Conservation (phyloP, 805 yeast genomes). For the Candida argentea region DNA sequence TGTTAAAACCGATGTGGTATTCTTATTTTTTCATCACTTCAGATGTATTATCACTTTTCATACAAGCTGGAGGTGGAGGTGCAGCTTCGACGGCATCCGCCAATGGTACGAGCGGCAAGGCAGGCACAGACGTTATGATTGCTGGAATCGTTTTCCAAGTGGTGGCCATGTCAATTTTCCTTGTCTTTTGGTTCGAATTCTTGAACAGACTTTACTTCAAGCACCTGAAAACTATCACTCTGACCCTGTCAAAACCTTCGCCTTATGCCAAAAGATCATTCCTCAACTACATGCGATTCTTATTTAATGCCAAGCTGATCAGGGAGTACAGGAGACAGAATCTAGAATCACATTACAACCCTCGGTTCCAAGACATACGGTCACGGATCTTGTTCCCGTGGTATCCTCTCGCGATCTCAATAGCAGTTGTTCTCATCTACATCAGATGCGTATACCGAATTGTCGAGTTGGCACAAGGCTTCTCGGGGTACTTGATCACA, state of each 20-base stretch:
- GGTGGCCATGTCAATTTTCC: slow-evolving; percentile 26
- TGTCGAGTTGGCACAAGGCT: slow-evolving; percentile 30
- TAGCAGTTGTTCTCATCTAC: slow-evolving; percentile 22
- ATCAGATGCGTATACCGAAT: slow-evolving; percentile 27
- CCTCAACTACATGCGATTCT: slow-evolving; percentile 18
- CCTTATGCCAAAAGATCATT: slow-evolving; percentile 12
- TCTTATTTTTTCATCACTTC: slow-evolving; percentile 29
- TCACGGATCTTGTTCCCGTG: slow-evolving; percentile 16
- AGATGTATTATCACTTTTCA: slow-evolving; percentile 26
- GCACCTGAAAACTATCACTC: slow-evolving; percentile 7
- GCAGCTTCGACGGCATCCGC: slow-evolving; percentile 20
- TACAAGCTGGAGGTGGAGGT: slow-evolving; percentile 34
- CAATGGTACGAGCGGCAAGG: slow-evolving; percentile 11
- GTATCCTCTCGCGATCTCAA: slow-evolving; percentile 24
- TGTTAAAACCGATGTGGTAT: slow-evolving; percentile 34
- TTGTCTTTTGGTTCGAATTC: slow-evolving; percentile 27
- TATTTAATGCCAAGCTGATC: slow-evolving; percentile 16
- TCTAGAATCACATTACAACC: slow-evolving; percentile 23
- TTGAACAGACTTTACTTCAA: slow-evolving; percentile 22
- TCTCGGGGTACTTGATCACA: slow-evolving; percentile 23
- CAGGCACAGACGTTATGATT: slow-evolving; percentile 28
- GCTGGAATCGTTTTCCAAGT: slow-evolving; percentile 31
- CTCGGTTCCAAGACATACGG: slow-evolving; percentile 15
- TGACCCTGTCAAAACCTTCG: slow-evolving; percentile 3
- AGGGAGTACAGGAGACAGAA: slow-evolving; percentile 11